A percentile compares a stretch with the other conserved stretches of the same genome.
phyloP scores from a whole-genome alignment of 768 basidiomycete species.

The Agrocybe praecox region DNA sequence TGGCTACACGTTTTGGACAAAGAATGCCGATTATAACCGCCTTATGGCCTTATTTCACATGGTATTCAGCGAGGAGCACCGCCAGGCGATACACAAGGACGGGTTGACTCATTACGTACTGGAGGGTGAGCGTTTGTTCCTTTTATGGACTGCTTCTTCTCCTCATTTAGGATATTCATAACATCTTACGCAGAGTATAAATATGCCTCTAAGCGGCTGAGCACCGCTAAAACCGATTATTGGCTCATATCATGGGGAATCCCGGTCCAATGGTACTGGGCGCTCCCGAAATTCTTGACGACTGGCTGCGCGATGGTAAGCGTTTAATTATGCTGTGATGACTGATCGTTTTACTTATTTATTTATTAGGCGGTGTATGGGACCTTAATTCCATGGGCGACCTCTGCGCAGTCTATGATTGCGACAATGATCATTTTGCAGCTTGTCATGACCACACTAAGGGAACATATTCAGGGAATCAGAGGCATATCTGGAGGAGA shows the following conservation, averaged over 20 bases:
- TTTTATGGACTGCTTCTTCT: neutral
- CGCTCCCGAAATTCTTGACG: conserved; percentile 26
- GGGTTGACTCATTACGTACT: conserved; percentile 30
- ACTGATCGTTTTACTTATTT: neutral
- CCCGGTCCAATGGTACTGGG: conserved; percentile 43
- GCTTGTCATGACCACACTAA: neutral
- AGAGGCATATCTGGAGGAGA: neutral
- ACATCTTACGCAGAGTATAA: conserved; percentile 34
- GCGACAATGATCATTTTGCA: neutral
- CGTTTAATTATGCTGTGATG: no score
- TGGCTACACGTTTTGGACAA: conserved; percentile 43
- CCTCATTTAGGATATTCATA: neutral
- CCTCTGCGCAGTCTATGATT: neutral
- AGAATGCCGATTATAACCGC: conserved; percentile 35
- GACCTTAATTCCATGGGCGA: neutral
- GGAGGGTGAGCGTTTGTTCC: conserved; percentile 25
- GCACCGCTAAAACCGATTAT: conserved; percentile 28
- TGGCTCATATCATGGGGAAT: conserved; percentile 27
- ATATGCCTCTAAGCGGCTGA: conserved; percentile 30
- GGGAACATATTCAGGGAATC: neutral
- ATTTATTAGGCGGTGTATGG: neutral
- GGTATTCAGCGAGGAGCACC: conserved; percentile 36
- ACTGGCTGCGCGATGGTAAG: conserved; percentile 37
- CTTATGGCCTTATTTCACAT: conserved; percentile 39
- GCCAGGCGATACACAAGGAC: conserved; percentile 38